Base-by-base conservation (phyloP, 2,329 filamentous ascomycete species). In the Cercospora sp. region DNA sequence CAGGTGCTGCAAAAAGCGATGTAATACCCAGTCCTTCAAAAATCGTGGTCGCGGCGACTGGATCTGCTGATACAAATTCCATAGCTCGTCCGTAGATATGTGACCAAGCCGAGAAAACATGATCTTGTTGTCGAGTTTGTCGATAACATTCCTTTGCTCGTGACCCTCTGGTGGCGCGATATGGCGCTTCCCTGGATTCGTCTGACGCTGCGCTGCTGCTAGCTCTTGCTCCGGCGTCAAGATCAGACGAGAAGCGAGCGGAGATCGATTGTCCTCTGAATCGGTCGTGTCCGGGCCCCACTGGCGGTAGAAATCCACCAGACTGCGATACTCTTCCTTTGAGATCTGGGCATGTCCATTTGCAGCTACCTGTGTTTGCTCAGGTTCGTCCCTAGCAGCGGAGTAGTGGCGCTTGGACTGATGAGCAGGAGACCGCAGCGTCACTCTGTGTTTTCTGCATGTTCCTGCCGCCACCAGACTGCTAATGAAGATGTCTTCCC, bases 1-100 rank as follows among this genome's bases (percentile, higher is more conserved):
- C 70, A 97, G 86, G 51, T 89, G 86, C 64, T 86, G 87, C 63
- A 97, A 82, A 20, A 97, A 82, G 7, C 82, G 79, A 63, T 89
- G 88, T 18, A 93, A 86, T 59, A 88, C 80, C 4, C 75, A 68
- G 20, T 80, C 77, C 2, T 80, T 78, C 6, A 90, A 78, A 67
- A 84, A 84, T 9, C 82, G 77, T 0, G 88, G 81, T 28, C 86
- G 83, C 0, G 87, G 88, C 4, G 80, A 74, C 2, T 84, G 85
- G 5, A 90, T 79, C 16, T 78, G 75, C 69, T 81, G 80, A 76
- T 89, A 90, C 0, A 82, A 78, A 13, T 81, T 76, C 74, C 84
- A 89, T 5, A 89, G 75, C 10, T 81, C 42, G 6, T 70, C 26
- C 26, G 64, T 71, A 3, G 68, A 67, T n/a, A 75, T 53, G 7